Base-by-base conservation (phyloP, 306 rosid species). In the Glycine tomentella region DNA sequence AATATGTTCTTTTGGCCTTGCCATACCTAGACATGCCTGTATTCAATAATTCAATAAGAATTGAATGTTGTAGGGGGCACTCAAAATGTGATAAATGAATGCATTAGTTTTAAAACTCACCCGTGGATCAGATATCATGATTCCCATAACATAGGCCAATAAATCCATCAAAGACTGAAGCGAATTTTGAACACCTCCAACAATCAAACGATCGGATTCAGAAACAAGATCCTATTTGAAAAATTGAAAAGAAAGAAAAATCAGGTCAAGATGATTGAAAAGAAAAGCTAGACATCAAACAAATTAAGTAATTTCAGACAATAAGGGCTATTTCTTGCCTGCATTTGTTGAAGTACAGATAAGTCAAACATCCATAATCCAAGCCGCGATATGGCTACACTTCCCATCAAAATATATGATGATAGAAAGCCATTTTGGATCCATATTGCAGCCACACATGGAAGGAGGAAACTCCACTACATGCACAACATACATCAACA, bases 311-410 rank as follows among this genome's bases (percentile, higher is more conserved):
- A 52, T 52, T 64, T 66, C 8, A 48, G 48, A 69, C 3, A 58
- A 9, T n/a, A 64, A 50, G 71, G 65, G 7, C 1, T 11, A 16
- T 83, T 86, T 45, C 78, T 38, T 82, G 80, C 98, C 93, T 95
- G 99, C 96, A 91, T 95, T 83, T 90, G 98, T 52, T 95, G 97
- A 84, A 95, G 90, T 7, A 95, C 90, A 4, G 99, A 84, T 38
- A 95, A 81, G 76, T 95, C 99, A 87, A 93, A 89, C 89, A 90
- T 86, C 99, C 99, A 95, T 83, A 93, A 85, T 49, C 98, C 99
- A 49, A 95, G 98, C 86, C 98, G 86, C 73, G 99, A 95, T 9
- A 85, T 55, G 3, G 94, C 96, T 3, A 95, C 99, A 65, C 96
- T 94, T 13, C 80, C 91, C 96, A 95, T 95, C 78, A 95, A 83